These are phyloP conservation scores for Handroanthus guayacan DNA, from an alignment of 257 asterid species.

Conservation along the genomic window DNA sequence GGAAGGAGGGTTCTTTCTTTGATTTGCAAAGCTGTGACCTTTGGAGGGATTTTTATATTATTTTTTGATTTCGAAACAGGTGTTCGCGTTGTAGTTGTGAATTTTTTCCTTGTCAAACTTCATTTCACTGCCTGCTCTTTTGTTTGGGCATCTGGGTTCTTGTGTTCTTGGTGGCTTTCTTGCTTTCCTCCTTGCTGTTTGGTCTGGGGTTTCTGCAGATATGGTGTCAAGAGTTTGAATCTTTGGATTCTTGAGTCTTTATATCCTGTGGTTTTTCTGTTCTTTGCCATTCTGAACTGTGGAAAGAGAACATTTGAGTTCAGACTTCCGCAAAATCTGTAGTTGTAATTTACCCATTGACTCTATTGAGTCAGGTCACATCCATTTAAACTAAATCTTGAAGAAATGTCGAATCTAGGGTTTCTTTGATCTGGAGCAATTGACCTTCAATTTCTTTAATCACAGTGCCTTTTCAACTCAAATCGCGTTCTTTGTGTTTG, in stretches of 20 bases:
- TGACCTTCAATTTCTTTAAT: slow-evolving; percentile 31
- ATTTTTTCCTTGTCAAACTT: slow-evolving; percentile 16
- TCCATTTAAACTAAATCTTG: slow-evolving; percentile 31
- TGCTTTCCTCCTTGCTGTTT: neutral
- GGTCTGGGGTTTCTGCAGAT: slow-evolving; percentile 18
- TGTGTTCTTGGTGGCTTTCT: slow-evolving; percentile 27
- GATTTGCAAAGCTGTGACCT: slow-evolving; percentile 39
- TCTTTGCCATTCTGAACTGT: slow-evolving; percentile 16
- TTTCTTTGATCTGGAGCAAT: slow-evolving; percentile 55
- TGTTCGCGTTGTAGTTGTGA: slow-evolving; percentile 32
- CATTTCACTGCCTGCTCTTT: slow-evolving; percentile 28
- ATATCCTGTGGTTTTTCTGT: slow-evolving; percentile 29
- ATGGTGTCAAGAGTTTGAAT: slow-evolving; percentile 41
- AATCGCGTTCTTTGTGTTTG: slow-evolving; percentile 52
- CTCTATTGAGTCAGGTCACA: slow-evolving; percentile 6
- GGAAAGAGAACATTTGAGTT: slow-evolving; percentile 13
- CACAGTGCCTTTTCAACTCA: slow-evolving; percentile 35
- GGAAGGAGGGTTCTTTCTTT: slow-evolving; percentile 38
- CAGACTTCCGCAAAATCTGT: slow-evolving; percentile 21
- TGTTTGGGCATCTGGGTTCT: slow-evolving; percentile 60
- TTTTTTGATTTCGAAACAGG: neutral
- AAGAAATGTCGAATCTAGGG: slow-evolving; percentile 53
- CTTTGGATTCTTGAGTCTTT: slow-evolving; percentile 44
- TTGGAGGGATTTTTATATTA: slow-evolving; percentile 27
- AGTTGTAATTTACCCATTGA: slow-evolving; percentile 10